Percentiles rank a stretch among this genome's conserved stretches.
Conservation (phyloP, 1,284 basidiomycete species). For the Volvariella volvacea region DNA sequence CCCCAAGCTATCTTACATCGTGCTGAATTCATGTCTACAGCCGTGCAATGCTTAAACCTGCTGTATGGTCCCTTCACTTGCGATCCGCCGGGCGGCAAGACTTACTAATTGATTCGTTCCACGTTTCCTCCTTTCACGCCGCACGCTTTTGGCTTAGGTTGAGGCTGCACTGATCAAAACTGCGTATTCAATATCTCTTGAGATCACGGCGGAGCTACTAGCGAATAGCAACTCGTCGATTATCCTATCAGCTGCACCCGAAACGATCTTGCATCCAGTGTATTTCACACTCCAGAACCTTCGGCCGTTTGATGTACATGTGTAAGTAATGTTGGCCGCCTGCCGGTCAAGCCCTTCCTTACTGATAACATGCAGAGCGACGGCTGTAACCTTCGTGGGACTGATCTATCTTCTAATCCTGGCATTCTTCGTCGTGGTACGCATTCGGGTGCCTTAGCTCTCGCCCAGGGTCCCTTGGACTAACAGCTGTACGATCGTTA, state of each 20-base stretch:
- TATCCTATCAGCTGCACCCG: slow-evolving; percentile 49
- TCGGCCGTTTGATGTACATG: slow-evolving; percentile 60
- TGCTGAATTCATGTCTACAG: slow-evolving; percentile 13
- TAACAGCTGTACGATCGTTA: slow-evolving; percentile 20
- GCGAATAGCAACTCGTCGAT: slow-evolving; percentile 29
- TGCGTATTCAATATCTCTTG: slow-evolving; percentile 26
- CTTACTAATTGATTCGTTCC: background rate
- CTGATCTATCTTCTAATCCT: slow-evolving; percentile 71
- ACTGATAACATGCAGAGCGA: slow-evolving; percentile 38
- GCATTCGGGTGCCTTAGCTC: slow-evolving; percentile 17
- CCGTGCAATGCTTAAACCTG: slow-evolving; percentile 25
- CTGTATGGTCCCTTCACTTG: background rate
- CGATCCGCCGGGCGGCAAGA: background rate
- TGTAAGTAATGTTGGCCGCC: slow-evolving; percentile 27
- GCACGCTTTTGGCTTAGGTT: background rate
- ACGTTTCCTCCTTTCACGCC: no score
- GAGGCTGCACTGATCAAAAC: slow-evolving; percentile 16
- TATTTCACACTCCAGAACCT: slow-evolving; percentile 48
- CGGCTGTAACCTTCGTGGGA: slow-evolving; percentile 64
- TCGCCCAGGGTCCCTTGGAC: slow-evolving; percentile 23
- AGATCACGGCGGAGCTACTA: slow-evolving; percentile 26
- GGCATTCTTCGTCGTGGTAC: slow-evolving; percentile 32
- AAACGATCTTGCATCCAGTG: slow-evolving; percentile 48
- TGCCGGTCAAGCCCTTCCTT: no score
- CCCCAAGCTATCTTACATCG: background rate